Conservation (phyloP, 441 rosid species). For the Lagerstroemia fauriei region DNA sequence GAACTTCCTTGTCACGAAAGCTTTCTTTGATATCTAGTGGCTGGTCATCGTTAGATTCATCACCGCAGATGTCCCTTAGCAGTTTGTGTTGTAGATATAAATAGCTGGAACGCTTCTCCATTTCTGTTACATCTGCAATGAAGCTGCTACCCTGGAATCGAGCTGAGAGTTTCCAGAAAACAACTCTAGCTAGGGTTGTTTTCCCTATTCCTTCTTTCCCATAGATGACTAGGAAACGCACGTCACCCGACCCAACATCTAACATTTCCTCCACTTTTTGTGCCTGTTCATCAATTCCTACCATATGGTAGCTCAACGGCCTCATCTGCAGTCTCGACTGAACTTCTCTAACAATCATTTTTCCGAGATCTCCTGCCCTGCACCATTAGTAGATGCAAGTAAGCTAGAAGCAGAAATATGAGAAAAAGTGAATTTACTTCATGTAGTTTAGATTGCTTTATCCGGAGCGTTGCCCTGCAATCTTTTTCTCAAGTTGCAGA, state of each 20-base stretch:
- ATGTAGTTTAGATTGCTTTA: too few relatives aligned
- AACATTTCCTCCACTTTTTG: not conserved
- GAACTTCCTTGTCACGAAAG: not conserved
- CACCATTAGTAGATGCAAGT: not conserved
- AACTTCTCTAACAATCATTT: not conserved
- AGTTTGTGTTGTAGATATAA: not conserved
- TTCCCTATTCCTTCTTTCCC: constrained; percentile 19
- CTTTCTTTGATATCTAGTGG: too few relatives aligned
- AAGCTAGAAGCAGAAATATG: not conserved
- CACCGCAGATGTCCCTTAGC: not conserved
- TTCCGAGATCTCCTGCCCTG: not conserved
- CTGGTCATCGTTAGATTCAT: not conserved
- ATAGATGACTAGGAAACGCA: constrained; percentile 10
- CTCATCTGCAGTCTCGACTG: not conserved
- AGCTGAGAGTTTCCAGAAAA: not conserved
- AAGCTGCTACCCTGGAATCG: constrained; percentile 11
- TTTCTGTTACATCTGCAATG: not conserved
- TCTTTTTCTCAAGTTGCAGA: too few relatives aligned
- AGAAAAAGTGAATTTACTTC: too few relatives aligned
- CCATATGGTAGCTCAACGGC: not conserved
- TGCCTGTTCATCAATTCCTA: not conserved
- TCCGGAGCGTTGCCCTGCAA: too few relatives aligned
- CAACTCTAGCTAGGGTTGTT: constrained; percentile 14
- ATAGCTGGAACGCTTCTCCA: not conserved
- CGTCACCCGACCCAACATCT: constrained; percentile 6